These are phyloP conservation scores for Camellia sinensis DNA, from an alignment of 148 eudicot genomes.

Conservation along the genomic window DNA sequence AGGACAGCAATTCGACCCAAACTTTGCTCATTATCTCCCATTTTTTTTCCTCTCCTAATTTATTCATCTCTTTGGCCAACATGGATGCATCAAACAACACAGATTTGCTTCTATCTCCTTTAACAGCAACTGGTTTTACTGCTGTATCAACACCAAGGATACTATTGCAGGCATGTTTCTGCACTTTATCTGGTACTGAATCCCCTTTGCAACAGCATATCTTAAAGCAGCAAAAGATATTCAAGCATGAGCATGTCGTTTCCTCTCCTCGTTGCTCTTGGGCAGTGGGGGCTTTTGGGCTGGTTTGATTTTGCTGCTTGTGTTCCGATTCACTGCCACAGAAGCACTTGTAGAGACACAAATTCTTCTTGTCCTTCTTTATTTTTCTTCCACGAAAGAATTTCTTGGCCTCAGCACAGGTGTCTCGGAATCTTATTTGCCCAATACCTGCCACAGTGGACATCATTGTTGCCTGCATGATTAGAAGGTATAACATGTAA, in stretches of 20 bases:
- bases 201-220: not conserved
- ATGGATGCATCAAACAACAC: too few relatives aligned
- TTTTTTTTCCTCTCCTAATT: not conserved
- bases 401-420: conserved; percentile 36
- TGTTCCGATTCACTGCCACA: too few relatives aligned
- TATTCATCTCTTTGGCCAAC: not conserved
- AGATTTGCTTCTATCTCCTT: too few relatives aligned
- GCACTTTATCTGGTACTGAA: not conserved
- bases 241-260: too few relatives aligned
- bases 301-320: too few relatives aligned
- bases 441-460: conserved; percentile 36
- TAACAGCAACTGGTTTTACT: conserved; percentile 5
- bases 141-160: conserved; percentile 2
- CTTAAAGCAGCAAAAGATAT: too few relatives aligned
- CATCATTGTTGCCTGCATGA: conserved; percentile 34
- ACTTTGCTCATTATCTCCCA: conserved; percentile 26
- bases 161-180: not conserved
- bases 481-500: conserved; percentile 30
- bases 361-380: not conserved
- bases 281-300: too few relatives aligned
- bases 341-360: not conserved
- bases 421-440: conserved; percentile 37
- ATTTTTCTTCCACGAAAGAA: conserved; percentile 17
- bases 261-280: too few relatives aligned
- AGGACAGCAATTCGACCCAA: conserved; percentile 18